Evolutionary conservation across 2,329 filamentous ascomycete species (phyloP).

Genomic region (Beauveria bassiana): DNA sequence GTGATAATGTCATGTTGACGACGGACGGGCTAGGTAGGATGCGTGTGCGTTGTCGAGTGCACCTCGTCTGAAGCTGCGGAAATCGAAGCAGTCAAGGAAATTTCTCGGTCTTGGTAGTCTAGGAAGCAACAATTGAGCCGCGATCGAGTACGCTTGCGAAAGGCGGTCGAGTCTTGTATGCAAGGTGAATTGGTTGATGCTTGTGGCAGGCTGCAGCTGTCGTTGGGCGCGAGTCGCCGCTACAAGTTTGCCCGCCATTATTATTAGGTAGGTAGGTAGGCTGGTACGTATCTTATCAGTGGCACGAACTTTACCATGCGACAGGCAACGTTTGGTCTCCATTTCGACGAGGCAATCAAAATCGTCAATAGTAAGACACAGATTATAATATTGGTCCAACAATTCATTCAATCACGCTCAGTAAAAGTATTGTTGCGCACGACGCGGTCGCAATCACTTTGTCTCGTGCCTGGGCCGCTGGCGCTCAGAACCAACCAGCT

Average conservation of each 20-base stretch:
- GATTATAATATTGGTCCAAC: too few species aligned
- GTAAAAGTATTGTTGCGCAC: too few species aligned
- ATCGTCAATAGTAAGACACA: too few species aligned
- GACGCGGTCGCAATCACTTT: too few species aligned
- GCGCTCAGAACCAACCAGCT: too few species aligned
- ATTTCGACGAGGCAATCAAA: too few species aligned
- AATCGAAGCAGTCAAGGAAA: too few species aligned
- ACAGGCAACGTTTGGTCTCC: not conserved
- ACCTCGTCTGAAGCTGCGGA: too few species aligned
- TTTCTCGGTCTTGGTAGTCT: too few species aligned
- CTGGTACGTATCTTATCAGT: not conserved
- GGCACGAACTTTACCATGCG: not conserved
- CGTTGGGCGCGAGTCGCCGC: not conserved
- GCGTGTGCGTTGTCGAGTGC: not conserved
- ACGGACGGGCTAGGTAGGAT: not conserved
- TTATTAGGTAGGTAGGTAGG: too few species aligned
- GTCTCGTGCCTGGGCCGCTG: too few species aligned
- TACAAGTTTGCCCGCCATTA: not conserved
- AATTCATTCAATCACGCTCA: too few species aligned
- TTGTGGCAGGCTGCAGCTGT: not conserved
- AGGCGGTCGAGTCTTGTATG: not conserved
- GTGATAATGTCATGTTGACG: slow-evolving; percentile 38
- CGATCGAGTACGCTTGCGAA: not conserved
- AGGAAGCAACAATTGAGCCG: not conserved
- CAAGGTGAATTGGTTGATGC: not conserved